A percentile compares a stretch with the other conserved stretches of the same genome.
Conservation (phyloP, 352 stramenopile genomes). For the Phytopythium vexans region DNA sequence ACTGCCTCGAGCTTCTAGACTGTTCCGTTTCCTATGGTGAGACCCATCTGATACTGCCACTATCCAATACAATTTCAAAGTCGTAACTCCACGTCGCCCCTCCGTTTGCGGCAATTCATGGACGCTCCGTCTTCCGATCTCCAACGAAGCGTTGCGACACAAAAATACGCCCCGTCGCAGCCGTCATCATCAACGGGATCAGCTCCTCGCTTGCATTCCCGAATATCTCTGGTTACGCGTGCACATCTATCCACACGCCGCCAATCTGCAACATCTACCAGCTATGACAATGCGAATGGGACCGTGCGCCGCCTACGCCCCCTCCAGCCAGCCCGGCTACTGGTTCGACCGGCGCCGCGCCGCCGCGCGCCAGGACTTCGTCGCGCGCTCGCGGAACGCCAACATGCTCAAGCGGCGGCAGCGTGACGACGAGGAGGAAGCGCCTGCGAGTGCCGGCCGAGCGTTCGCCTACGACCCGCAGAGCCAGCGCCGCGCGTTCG, state of each 20-base stretch:
- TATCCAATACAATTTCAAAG: too few relatives aligned
- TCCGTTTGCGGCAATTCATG: background rate
- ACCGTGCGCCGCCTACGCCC: conserved; percentile 28
- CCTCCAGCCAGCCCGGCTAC: conserved; percentile 30
- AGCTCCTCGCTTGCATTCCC: background rate
- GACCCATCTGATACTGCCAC: background rate
- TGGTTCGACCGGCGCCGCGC: conserved; percentile 39
- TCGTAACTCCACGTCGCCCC: background rate
- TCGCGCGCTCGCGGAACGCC: conserved; percentile 31
- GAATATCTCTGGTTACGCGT: too few relatives aligned
- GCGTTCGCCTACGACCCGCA: conserved; percentile 2
- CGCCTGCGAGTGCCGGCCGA: conserved; percentile 11
- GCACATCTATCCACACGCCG: background rate
- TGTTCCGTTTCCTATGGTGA: background rate
- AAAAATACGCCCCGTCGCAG: background rate
- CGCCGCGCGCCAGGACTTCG: conserved; percentile 43
- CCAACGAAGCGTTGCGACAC: background rate
- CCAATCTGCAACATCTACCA: background rate
- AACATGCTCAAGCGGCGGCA: conserved; percentile 40
- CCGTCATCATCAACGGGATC: background rate
- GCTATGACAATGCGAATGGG: conserved; percentile 19
- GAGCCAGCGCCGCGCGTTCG: conserved; percentile 24
- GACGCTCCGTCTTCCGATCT: too few relatives aligned
- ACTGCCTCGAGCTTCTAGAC: background rate
- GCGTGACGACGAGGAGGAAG: conserved; percentile 19